Evolutionary conservation across 768 basidiomycete species (phyloP), one percentile per base, ranked within the genome.

Genomic region (Suillus cothurnatus): DNA sequence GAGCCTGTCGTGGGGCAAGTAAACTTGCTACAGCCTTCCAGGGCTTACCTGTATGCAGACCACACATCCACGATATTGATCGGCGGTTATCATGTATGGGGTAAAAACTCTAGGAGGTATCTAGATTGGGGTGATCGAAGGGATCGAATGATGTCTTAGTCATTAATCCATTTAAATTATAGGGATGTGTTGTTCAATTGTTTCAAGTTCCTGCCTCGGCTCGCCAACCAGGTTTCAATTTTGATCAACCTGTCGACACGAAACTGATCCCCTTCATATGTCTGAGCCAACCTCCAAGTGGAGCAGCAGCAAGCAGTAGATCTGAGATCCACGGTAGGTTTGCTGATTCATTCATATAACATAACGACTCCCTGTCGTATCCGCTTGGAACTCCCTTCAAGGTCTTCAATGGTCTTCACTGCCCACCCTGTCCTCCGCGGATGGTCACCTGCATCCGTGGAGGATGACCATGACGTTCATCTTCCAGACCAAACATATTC

Each of bases 381-480:
- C 56, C 56, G 23, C 68, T 58, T 76, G 47, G 71, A 70, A 36
- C 64, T 75, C 63, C 43, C 70, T 53, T 66, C 70, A 53, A 53
- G 63, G 63, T 75, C 66, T 64, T 67, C 64, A 67, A 70, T 61
- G 72, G 72, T 36, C 43, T 65, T 49, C 72, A 53, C 49, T 32
- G 66, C 66, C 57, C 68, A 68, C 31, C 61, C 52, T 26, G 55
- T 63, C 34, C 63, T 76, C 52, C 57, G 63, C 14, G 75, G 75
- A 28, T 76, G 75, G 75, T 73, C 75, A n/a, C 75, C 52, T 31
- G 17, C 76, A 17, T 53, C 61, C 36, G 61, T 65, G 14, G 69
- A 61, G n/a, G 72, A 72, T 43, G 75, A 77, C 61, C 67, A 76
- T 19, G 76, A 77, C 39, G 67, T 76, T 34, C 56, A 67, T 34